Conservation (phyloP, 2,329 filamentous ascomycete genomes). For the Alternaria hordeiaustralica region DNA sequence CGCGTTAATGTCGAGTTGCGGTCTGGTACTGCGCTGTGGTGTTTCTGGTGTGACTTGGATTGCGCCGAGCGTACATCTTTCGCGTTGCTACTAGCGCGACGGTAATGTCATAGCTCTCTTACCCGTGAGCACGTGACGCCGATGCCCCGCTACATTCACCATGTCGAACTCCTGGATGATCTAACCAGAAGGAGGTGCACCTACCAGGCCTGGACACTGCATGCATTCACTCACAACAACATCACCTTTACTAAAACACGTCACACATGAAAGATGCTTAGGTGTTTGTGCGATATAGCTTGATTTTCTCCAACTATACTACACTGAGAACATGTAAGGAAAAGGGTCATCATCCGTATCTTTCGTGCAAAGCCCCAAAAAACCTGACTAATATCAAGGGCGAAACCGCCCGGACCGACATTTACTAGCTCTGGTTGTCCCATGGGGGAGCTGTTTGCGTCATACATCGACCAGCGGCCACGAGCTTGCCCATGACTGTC, state of each 20-base stretch:
- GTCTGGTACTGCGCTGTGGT: neutral
- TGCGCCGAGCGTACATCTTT: constrained; percentile 9
- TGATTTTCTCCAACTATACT: constrained; percentile 43
- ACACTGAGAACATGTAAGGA: constrained; percentile 45
- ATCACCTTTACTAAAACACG: constrained; percentile 1
- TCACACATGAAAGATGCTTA: neutral
- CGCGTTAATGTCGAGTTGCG: neutral
- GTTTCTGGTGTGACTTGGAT: neutral
- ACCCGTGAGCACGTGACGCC: constrained; percentile 26
- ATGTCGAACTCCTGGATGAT: neutral
- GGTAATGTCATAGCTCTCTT: constrained; percentile 10
- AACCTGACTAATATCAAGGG: constrained; percentile 36
- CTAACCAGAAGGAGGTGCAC: neutral
- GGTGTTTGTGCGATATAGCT: constrained; percentile 37
- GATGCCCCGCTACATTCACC: constrained; percentile 26
- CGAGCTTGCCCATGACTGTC: constrained; percentile 45
- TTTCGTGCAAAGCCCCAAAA: constrained; percentile 39
- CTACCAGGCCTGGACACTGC: neutral
- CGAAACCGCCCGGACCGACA: constrained; percentile 46
- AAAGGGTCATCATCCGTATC: constrained; percentile 46
- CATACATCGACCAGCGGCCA: constrained; percentile 44
- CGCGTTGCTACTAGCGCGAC: constrained; percentile 25
- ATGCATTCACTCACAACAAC: constrained; percentile 19
- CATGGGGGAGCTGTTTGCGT: constrained; percentile 40
- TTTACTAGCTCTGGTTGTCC: constrained; percentile 45